Conservation (phyloP, 345 rosid genomes). For the Dimocarpus longan region DNA sequence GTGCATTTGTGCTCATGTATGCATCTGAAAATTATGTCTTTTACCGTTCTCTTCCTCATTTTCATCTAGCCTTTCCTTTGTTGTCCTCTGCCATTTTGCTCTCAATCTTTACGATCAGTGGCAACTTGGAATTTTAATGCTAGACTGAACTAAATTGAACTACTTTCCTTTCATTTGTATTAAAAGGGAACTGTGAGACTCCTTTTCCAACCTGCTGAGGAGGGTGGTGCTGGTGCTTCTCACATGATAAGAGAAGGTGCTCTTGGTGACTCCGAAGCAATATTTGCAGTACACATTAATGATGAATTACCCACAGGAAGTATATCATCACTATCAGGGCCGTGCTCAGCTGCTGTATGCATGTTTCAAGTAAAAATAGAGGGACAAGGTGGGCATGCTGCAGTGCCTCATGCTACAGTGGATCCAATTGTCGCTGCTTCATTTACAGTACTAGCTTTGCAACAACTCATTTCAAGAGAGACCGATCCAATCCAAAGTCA, state of each 20-base stretch:
- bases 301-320: conserved; percentile 48
- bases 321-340: conserved; percentile 59
- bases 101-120: neutral
- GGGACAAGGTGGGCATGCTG: conserved; percentile 66
- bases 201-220: conserved; percentile 93
- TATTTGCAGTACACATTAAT: conserved; percentile 78
- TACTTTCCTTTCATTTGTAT: conserved; percentile 12
- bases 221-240: conserved; percentile 90
- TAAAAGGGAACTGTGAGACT: conserved; percentile 85
- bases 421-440: conserved; percentile 78
- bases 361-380: conserved; percentile 58
- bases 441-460: conserved; percentile 72
- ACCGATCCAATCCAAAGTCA: conserved; percentile 74
- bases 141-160: conserved; percentile 12
- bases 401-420: conserved; percentile 46
- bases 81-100: neutral
- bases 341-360: conserved; percentile 36
- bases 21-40: neutral
- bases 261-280: conserved; percentile 83
- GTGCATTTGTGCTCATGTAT: neutral
- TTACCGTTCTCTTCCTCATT: neutral
- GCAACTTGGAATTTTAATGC: neutral
- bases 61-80: neutral
- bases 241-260: conserved; percentile 85
- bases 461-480: conserved; percentile 80